These are phyloP conservation scores for Ilyonectria sp. DNA, from an alignment of 2,329 filamentous ascomycete species.

Conservation along the genomic window DNA sequence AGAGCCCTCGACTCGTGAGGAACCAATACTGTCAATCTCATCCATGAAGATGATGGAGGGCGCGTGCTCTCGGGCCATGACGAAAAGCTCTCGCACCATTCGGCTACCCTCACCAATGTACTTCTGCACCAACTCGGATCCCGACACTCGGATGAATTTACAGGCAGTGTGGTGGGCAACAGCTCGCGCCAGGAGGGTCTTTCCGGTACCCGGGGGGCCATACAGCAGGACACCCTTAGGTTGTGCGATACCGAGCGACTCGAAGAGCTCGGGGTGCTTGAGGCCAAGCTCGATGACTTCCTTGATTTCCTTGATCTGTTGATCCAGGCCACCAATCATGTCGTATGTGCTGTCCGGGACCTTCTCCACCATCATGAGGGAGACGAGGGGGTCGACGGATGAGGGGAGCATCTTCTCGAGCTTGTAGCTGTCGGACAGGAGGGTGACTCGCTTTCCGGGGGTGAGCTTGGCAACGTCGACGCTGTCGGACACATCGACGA, in stretches of 20 bases:
- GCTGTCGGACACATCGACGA: slow-evolving; percentile 94
- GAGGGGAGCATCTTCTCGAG: slow-evolving; percentile 98
- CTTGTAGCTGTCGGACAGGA: slow-evolving; percentile 98
- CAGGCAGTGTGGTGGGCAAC: slow-evolving; percentile 99
- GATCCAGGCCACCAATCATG: slow-evolving; percentile 99
- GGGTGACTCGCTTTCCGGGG: slow-evolving; percentile 95
- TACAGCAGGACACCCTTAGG: slow-evolving; percentile 98
- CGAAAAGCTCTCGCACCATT: slow-evolving; percentile 99
- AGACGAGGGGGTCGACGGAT: slow-evolving; percentile 97
- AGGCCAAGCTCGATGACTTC: slow-evolving; percentile 99
- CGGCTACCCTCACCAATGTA: slow-evolving; percentile 98
- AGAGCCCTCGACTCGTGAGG: slow-evolving; percentile 94
- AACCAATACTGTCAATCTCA: slow-evolving; percentile 99
- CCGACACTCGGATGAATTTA: slow-evolving; percentile 98
- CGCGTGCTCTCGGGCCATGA: slow-evolving; percentile 98
- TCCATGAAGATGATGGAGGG: slow-evolving; percentile 99
- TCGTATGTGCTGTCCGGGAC: slow-evolving; percentile 99
- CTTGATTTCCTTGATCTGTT: slow-evolving; percentile 99
- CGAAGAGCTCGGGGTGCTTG: slow-evolving; percentile 98
- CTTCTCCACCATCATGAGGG: slow-evolving; percentile 99
- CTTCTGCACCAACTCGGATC: slow-evolving; percentile 97
- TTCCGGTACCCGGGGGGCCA: slow-evolving; percentile 96
- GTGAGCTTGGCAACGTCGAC: slow-evolving; percentile 97
- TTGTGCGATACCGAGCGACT: slow-evolving; percentile 98
- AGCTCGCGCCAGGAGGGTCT: slow-evolving; percentile 94